Base-by-base conservation (phyloP, 139 green algal species). In the Mychonastes homosphaera region DNA sequence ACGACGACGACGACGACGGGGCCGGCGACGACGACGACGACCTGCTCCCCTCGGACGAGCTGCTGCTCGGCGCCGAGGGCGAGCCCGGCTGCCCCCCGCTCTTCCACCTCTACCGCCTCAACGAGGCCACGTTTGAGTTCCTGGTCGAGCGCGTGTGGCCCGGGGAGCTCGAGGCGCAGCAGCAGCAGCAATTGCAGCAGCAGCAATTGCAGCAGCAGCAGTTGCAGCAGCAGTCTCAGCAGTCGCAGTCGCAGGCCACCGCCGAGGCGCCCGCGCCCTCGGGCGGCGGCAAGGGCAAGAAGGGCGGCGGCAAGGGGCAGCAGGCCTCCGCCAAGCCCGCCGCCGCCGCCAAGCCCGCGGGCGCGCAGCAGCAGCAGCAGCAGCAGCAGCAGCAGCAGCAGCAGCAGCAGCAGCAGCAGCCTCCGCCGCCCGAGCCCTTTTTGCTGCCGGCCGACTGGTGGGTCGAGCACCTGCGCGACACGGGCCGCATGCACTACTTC, bases 361-460 rank as follows among this genome's bases (percentile, higher is more conserved):
- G n/a, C n/a, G n/a, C n/a, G n/a, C n/a, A n/a, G 52, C 34, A 38
- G 28, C 50, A 35, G 49, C 47, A 35, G 45, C 35, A 38, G 13
- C 40, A 29, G 48, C 49, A 33, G 47, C 48, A 63, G 56, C 52
- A 69, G 1, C 41, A 57, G 41, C 41, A 57, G 0, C 55, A 58
- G 27, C 56, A 56, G 45, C 43, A 69, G 53, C 51, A 48, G 53
- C 30, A 19, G 16, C 34, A 34, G 34, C 34, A 66, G 23, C 10
- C 26, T 59, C 19, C 56, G 41, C 13, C 47, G 49, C 18, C 54
- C 53, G 55, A 82, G 38, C 70, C 73, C 6, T 62, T 61, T 15
- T 52, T 85, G 10, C 29, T 45, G 23, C 65, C 73, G 3, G 53
- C 72, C 10, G 27, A 56, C 49, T 90, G 80, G 80, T 90, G 82